Base-by-base conservation (phyloP, 108 stramenopile species). In the Skeletonema tropicum region DNA sequence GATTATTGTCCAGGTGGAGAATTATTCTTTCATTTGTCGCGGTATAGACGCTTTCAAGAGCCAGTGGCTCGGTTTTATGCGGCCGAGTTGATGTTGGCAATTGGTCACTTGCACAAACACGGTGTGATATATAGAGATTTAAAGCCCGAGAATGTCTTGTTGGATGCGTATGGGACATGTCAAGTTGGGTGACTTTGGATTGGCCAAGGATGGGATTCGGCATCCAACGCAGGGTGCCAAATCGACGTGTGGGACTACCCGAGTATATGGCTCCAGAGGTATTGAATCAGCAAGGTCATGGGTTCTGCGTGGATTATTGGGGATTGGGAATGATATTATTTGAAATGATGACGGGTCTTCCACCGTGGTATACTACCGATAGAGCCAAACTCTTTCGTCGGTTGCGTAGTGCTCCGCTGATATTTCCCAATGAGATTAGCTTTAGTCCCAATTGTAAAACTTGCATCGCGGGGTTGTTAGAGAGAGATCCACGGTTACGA, bases 181-280 rank as follows among this genome's bases (percentile, higher is more conserved):
- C 26, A 93, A 95, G 66, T 82, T 97, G 19, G 94, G 93, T 15
- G 96, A 97, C 70, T 97, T 97, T 86, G 96, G 94, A 9, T 76
- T 97, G 38, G 93, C 94, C 36, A 96, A 96, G 80, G 87, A 86
- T 62, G 87, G 89, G 12, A 92, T 96, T 62, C 64, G 77, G 21
- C 90, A 93, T 83, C 89, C 95, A 5, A 90, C 83, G 38, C 86
- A 91, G 68, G 98, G 98, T 30, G 97, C 97, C 8, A 85, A 89
- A 21, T 92, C 91, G 26, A 95, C 98, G 80, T 99, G 99, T 80
- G 99, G 99, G 14, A 99, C 99, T 21, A n/a, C 98, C 98, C 3
- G 97, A 99, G 69, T 99, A 98, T 85, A 97, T 99, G 94, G 96
- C 97, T 33, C 98, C 98, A 0, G 98, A 99, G 75, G 93, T 97